Conservation (phyloP, 2,329 filamentous ascomycete genomes). For the Calonectria ilicicola region DNA sequence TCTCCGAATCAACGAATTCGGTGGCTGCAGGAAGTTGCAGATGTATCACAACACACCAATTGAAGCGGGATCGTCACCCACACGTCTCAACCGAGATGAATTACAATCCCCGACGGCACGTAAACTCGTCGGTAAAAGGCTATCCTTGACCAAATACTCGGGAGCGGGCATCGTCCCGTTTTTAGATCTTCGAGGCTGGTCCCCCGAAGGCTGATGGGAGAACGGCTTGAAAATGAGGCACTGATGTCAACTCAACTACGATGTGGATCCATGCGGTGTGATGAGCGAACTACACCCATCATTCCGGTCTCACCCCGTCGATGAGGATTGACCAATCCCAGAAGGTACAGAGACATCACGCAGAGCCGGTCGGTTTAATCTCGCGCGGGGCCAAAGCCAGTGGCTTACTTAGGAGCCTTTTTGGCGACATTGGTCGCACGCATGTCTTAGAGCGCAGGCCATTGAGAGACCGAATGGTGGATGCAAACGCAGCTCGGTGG, state of each 20-base stretch:
- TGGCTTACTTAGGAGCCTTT: slow-evolving; percentile 25
- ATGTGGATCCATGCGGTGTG: slow-evolving; percentile 27
- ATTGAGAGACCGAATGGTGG: not conserved
- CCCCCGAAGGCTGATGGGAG: slow-evolving; percentile 27
- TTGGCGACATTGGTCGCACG: slow-evolving; percentile 35
- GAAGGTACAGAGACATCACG: slow-evolving; percentile 2
- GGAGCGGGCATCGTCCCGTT: slow-evolving; percentile 3
- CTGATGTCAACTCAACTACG: not conserved
- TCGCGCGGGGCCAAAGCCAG: slow-evolving; percentile 18
- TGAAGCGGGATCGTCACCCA: not conserved
- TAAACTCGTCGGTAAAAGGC: not conserved
- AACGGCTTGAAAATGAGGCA: not conserved
- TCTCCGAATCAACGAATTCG: slow-evolving; percentile 6
- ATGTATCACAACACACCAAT: not conserved
- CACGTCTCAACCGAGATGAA: not conserved
- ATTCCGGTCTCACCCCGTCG: slow-evolving; percentile 31
- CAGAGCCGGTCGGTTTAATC: not conserved
- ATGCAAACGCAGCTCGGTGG: slow-evolving; percentile 4
- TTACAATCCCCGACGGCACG: not conserved
- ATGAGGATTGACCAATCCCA: slow-evolving; percentile 23
- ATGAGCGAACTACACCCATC: slow-evolving; percentile 9
- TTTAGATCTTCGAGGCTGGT: slow-evolving; percentile 22
- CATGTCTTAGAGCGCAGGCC: slow-evolving; percentile 17
- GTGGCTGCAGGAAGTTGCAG: slow-evolving; percentile 16
- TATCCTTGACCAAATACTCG: not conserved